Percentiles rank a stretch among this genome's conserved stretches.
Evolutionary conservation across 2,329 filamentous ascomycete species (phyloP).

Genomic region (Dothidotthia symphoricarpi): DNA sequence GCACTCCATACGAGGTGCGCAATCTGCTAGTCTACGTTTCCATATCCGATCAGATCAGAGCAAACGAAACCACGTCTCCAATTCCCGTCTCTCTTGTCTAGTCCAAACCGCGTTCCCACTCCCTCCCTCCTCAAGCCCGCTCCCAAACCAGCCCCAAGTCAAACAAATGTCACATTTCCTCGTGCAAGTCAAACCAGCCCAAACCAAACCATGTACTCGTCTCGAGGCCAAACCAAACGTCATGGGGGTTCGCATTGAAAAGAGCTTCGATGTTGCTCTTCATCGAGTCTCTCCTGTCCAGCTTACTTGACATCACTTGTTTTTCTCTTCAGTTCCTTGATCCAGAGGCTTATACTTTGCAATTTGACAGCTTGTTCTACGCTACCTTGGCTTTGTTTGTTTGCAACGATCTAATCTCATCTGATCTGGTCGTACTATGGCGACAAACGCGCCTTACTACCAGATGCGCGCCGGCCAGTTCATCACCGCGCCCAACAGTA

Average conservation of each 20-base stretch:
- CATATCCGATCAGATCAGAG: slow-evolving; percentile 3
- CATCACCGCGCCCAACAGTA: slow-evolving; percentile 18
- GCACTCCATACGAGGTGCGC: slow-evolving; percentile 25
- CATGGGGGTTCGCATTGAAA: slow-evolving; percentile 17
- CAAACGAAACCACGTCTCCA: slow-evolving; percentile 9
- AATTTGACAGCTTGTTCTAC: slow-evolving; percentile 13
- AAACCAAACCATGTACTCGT: slow-evolving; percentile 14
- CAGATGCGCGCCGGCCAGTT: slow-evolving; percentile 33
- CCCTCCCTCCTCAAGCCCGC: slow-evolving; percentile 4
- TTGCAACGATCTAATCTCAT: not conserved
- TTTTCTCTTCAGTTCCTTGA: slow-evolving; percentile 8
- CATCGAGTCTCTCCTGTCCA: slow-evolving; percentile 15
- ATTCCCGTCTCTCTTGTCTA: not conserved
- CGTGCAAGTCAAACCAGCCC: no score
- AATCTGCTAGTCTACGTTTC: slow-evolving; percentile 11
- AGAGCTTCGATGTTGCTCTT: slow-evolving; percentile 14
- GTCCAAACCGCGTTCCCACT: slow-evolving; percentile 3
- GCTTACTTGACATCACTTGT: slow-evolving; percentile 1
- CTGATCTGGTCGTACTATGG: slow-evolving; percentile 24
- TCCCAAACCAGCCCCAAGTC: slow-evolving; percentile 10
- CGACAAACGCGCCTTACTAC: slow-evolving; percentile 40
- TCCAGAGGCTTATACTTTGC: slow-evolving; percentile 22
- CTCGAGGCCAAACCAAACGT: slow-evolving; percentile 17
- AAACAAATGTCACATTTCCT: slow-evolving; percentile 9
- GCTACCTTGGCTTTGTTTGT: slow-evolving; percentile 12